phyloP scores from a whole-genome alignment of 2,329 filamentous ascomycete genomes.

The Claviceps africana region DNA sequence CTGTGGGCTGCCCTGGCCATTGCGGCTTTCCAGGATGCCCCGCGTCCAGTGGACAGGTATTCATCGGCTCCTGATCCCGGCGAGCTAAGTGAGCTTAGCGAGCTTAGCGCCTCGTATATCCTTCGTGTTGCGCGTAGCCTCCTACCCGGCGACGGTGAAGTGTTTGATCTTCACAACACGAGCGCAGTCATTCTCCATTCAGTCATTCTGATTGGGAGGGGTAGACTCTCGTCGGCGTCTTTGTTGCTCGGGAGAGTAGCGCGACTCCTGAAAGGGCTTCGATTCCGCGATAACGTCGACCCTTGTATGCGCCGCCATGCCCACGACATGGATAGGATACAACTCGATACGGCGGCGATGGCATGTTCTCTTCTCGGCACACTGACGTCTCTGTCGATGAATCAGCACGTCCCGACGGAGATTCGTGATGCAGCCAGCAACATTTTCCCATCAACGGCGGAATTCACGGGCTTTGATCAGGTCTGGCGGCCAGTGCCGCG shows the following conservation, averaged over 20 bases:
- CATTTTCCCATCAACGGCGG: not conserved
- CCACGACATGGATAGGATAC: slow-evolving; percentile 4
- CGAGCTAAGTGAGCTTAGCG: not conserved
- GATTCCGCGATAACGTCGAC: not conserved
- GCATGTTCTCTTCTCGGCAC: slow-evolving; percentile 48
- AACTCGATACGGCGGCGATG: slow-evolving; percentile 20
- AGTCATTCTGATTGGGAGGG: slow-evolving; percentile 47
- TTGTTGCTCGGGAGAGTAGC: slow-evolving; percentile 50
- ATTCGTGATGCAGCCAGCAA: not conserved
- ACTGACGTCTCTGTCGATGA: slow-evolving; percentile 1
- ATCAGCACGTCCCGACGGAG: not conserved
- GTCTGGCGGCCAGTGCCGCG: not conserved
- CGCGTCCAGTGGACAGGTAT: not conserved
- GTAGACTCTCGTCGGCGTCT: slow-evolving; percentile 46
- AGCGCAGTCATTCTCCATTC: slow-evolving; percentile 39
- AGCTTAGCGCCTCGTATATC: slow-evolving; percentile 20
- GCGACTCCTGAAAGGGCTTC: slow-evolving; percentile 23
- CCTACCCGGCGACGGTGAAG: slow-evolving; percentile 33
- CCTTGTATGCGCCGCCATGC: not conserved
- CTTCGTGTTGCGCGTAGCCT: slow-evolving; percentile 36
- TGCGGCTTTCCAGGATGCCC: slow-evolving; percentile 38
- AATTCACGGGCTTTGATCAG: slow-evolving; percentile 2
- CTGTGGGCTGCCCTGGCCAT: slow-evolving; percentile 47
- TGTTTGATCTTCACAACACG: slow-evolving; percentile 27
- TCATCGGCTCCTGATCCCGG: too few species aligned